Conservation (phyloP, 306 rosid species). For the Citrullus amarus region DNA sequence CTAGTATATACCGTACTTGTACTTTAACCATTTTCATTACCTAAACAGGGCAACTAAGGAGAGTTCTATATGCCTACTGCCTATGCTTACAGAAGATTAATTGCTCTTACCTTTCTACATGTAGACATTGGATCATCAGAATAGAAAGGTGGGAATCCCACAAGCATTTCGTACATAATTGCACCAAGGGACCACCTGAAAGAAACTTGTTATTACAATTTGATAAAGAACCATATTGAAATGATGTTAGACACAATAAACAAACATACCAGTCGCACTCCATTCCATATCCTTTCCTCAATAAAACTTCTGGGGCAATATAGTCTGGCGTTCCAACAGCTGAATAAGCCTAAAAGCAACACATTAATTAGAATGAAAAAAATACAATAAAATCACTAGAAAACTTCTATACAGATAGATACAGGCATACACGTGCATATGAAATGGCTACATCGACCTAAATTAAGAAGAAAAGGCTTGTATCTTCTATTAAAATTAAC, state of each 20-base stretch:
- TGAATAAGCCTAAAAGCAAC: slow-evolving; percentile 57
- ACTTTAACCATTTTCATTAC: not conserved
- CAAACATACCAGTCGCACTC: slow-evolving; percentile 79
- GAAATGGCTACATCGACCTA: not conserved
- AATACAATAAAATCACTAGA: not conserved
- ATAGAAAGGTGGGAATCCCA: slow-evolving; percentile 81
- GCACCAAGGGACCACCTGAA: slow-evolving; percentile 97
- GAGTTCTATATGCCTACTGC: not conserved
- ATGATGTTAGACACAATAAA: not conserved
- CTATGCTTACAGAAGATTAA: not conserved
- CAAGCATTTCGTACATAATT: slow-evolving; percentile 91
- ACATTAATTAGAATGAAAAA: slow-evolving; percentile 10
- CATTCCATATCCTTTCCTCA: slow-evolving; percentile 77
- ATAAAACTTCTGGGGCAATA: slow-evolving; percentile 79
- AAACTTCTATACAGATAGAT: not conserved
- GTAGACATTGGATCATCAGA: slow-evolving; percentile 80
- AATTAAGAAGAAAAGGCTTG: not conserved
- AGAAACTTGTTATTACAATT: slow-evolving; percentile 2
- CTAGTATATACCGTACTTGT: not conserved
- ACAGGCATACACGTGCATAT: not conserved
- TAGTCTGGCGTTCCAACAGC: slow-evolving; percentile 90
- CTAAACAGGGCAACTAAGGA: not conserved
- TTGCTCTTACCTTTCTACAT: slow-evolving; percentile 60
- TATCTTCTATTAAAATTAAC: not conserved
- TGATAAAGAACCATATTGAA: slow-evolving; percentile 1